Evolutionary conservation across 2,329 filamentous ascomycete genomes (phyloP).

Genomic region (Aspergillus transmontanensis): DNA sequence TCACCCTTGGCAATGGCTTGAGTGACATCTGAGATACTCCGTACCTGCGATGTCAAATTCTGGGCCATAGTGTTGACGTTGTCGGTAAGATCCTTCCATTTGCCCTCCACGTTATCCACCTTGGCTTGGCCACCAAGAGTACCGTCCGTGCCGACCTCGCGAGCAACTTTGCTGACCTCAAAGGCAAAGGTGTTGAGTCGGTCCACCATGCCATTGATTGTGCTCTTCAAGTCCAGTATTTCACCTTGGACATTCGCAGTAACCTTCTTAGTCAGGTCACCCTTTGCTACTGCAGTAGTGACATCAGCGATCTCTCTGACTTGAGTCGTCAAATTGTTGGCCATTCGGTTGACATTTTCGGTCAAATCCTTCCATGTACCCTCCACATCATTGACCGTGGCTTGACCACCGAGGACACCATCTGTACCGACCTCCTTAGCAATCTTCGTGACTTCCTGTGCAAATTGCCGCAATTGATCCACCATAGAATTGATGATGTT

Average conservation of each 20-base stretch:
- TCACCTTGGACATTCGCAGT: constrained; percentile 91
- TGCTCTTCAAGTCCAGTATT: constrained; percentile 92
- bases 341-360: constrained; percentile 96
- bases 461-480: constrained; percentile 94
- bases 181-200: constrained; percentile 65
- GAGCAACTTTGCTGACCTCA: constrained; percentile 66
- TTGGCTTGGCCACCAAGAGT: constrained; percentile 66
- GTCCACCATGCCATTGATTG: constrained; percentile 72
- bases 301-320: constrained; percentile 97
- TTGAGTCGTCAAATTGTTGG: constrained; percentile 95
- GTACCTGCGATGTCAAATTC: constrained; percentile 69
- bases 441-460: constrained; percentile 94
- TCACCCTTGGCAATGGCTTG: constrained; percentile 95
- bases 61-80: constrained; percentile 70
- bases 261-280: constrained; percentile 95
- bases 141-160: constrained; percentile 66
- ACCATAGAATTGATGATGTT: constrained; percentile 99
- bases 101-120: constrained; percentile 66
- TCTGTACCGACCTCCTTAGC: constrained; percentile 96
- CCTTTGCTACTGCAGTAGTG: constrained; percentile 90
- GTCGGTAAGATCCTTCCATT: constrained; percentile 68
- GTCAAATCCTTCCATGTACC: constrained; percentile 97
- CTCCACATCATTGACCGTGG: constrained; percentile 92
- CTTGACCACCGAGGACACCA: constrained; percentile 89
- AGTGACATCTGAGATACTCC: constrained; percentile 90